Evolutionary conservation across 192 early-diverging fungal species (phyloP), one percentile per base, ranked within the genome.

Genomic region (Fimicolochytrium jonesii): DNA sequence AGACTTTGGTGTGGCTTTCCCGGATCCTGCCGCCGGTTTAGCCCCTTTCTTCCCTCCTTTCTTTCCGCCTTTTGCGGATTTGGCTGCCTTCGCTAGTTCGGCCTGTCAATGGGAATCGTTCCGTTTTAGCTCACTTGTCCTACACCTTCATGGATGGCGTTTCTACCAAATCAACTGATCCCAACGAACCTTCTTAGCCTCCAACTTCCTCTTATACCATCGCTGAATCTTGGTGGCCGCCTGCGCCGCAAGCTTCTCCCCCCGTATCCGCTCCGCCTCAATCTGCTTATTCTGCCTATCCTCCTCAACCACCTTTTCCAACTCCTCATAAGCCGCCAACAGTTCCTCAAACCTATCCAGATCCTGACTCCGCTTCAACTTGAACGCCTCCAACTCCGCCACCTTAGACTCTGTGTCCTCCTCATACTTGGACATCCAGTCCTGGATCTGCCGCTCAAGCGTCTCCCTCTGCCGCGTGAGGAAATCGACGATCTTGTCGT

Each of bases 341-440:
- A 83, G 56, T 56, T 83, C 78, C 56, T 83, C 81, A 57, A 81
- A 83, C 52, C 73, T 75, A 57, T 85, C 80, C 41, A 80, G 57
- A 68, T 80, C 79, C 42, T 59, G 53, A 17, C 61, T 77, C 49
- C 75, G 33, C 50, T 62, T 66, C 53, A 73, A 70, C 69, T 80
- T 82, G 32, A 85, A 63, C 15, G 62, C 64, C 58, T 85, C 79
- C 39, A 82, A 54, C 72, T 81, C 78, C 15, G 34, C 60, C 1
- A 75, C 47, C 50, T 83, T 83, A 2, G 68, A 67, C 60, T 85
- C 83, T 10, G 78, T 85, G 58, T 85, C 83, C 63, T 85, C 78
- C 60, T 85, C 83, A 56, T 85, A 83, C 55, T 75, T 73, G 9
- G 46, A 54, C 83, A 85, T 81, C 83, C 83, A 85, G 41, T 80